Base-by-base conservation (phyloP, 2,329 filamentous ascomycete species). In the Grosmannia penicillata region DNA sequence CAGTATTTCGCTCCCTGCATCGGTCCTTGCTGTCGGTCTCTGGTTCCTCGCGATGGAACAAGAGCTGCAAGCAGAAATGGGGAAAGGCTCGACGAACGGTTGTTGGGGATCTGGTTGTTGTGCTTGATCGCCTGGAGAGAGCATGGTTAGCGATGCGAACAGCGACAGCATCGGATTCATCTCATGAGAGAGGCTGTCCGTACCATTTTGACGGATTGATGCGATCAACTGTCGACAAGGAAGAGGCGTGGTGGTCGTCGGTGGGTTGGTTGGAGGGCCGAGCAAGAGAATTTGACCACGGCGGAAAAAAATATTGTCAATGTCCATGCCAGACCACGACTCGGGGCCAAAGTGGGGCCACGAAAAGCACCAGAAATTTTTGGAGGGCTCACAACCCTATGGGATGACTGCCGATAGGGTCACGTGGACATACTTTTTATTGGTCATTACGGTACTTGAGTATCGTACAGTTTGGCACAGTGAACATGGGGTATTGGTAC, bases 31-130 rank as follows among this genome's bases (percentile, higher is more conserved):
- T n/a, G n/a, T n/a, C n/a, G n/a, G n/a, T n/a, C n/a, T n/a, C n/a
- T 8, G 17, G 25, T n/a, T 60, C 49, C 45, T 36, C 46, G 50
- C 36, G 47, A 47, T 43, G 48, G 46, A 40, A n/a, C n/a, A n/a
- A n/a, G n/a, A n/a, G n/a, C n/a, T n/a, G n/a, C n/a, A n/a, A n/a
- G n/a, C n/a, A n/a, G n/a, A n/a, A n/a, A n/a, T n/a, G 48, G 51
- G 38, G 46, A 47, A 43, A 49, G 45, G 48, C 43, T 44, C 41
- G 55, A 59, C 80, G 72, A 71, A 85, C 81, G 87, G 78, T 93
- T 93, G 78, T 89, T 82, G 65, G 82, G 81, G 68, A 95, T 81
- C 75, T 89, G 82, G 75, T 95, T 86, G 75, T 96, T 96, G 82
- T 95, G 86, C 80, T 93, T 93, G 85, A 96, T 94, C 76, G 89